A percentile compares a stretch with the other conserved stretches of the same genome.
phyloP scores from a whole-genome alignment of 164 flowering plant species.

The Stephania japonica region DNA sequence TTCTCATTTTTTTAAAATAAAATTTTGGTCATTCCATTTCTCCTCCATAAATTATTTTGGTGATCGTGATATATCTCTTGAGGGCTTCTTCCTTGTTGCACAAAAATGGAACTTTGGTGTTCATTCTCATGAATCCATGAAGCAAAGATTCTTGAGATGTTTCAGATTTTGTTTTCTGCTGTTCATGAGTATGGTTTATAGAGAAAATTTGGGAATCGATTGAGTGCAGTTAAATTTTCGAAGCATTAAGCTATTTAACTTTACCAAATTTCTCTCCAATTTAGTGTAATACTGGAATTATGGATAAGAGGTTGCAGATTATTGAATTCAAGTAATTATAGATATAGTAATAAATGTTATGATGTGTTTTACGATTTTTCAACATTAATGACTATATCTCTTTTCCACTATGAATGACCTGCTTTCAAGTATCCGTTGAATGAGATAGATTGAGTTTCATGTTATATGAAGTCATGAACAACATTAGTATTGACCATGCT shows the following conservation, averaged over 20 bases:
- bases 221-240: background rate
- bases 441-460: no score
- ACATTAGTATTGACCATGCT: no score
- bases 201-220: background rate
- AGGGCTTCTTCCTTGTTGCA: constrained; percentile 2
- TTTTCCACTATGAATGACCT: no score
- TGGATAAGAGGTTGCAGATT: background rate
- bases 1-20: background rate
- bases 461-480: no score
- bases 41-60: no score
- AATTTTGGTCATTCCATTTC: no score
- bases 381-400: no score
- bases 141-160: background rate
- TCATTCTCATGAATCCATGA: background rate
- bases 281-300: background rate
- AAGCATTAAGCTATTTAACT: background rate
- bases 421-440: no score
- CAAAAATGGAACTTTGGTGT: background rate
- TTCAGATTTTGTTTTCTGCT: background rate
- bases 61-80: background rate
- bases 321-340: background rate
- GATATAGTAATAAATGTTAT: no score
- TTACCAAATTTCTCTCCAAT: background rate
- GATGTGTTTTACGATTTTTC: no score
- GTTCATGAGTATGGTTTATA: no score